Conservation (phyloP, 345 rosid genomes). For the Murraya paniculata region DNA sequence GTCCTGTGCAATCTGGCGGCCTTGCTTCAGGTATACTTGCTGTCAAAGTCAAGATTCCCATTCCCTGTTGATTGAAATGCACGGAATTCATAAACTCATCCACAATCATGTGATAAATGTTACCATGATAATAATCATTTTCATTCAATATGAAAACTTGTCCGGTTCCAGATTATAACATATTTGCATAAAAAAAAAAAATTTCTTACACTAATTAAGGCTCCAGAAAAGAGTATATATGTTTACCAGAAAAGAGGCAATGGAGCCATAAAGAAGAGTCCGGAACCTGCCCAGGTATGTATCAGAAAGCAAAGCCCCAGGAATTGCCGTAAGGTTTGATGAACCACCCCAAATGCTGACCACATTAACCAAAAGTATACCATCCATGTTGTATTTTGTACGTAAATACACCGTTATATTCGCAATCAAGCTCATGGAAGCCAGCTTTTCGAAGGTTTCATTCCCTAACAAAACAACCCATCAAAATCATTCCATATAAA, state of each 20-base stretch:
- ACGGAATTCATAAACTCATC: neutral
- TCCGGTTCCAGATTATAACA: neutral
- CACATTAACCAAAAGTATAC: conserved; percentile 48
- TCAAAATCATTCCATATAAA: too few relatives aligned
- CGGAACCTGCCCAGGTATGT: conserved; percentile 45
- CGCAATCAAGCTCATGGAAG: conserved; percentile 57
- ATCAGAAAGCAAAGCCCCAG: conserved; percentile 61
- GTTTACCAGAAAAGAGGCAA: conserved; percentile 47
- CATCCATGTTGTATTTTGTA: conserved; percentile 52
- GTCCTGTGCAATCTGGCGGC: conserved; percentile 36
- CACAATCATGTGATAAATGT: neutral
- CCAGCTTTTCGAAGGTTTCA: conserved; percentile 69
- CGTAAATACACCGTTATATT: conserved; percentile 51
- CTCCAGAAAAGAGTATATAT: neutral
- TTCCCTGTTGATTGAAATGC: conserved; percentile 40
- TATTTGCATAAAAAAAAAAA: neutral
- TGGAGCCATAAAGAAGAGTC: conserved; percentile 50
- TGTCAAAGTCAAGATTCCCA: conserved; percentile 48
- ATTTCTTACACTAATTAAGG: too few relatives aligned
- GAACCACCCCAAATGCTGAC: conserved; percentile 53
- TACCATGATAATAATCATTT: neutral
- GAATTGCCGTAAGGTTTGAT: conserved; percentile 45
- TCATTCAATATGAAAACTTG: neutral
- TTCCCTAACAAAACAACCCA: conserved; percentile 31
- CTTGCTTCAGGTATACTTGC: conserved; percentile 38